A percentile compares a stretch with the other conserved stretches of the same genome.
Evolutionary conservation across 805 yeast genomes (phyloP).

Genomic region (Candida ipomoeae): DNA sequence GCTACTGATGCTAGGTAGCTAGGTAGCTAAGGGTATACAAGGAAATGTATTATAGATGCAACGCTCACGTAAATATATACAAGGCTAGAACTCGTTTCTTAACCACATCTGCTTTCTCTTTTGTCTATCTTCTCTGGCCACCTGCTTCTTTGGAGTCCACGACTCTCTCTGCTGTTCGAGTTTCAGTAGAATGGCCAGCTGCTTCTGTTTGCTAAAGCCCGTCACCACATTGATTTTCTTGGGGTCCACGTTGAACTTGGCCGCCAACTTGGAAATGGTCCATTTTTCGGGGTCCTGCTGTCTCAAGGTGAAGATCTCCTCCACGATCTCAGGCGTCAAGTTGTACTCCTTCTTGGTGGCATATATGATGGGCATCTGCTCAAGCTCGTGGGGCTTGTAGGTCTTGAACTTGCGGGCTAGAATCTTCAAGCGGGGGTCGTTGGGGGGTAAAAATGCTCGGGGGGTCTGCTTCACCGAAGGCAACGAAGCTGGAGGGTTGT

Average conservation of each 20-base stretch:
- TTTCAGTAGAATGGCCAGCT: constrained; percentile 44
- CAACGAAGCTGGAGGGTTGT: constrained; percentile 56
- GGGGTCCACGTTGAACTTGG: constrained; percentile 50
- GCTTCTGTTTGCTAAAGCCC: constrained; percentile 36
- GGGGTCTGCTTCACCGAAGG: constrained; percentile 61
- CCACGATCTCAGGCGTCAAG: constrained; percentile 53
- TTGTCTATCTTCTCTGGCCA: constrained; percentile 52
- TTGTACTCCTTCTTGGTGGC: constrained; percentile 42
- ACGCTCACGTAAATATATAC: background rate
- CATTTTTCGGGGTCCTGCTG: constrained; percentile 53
- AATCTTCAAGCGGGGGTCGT: constrained; percentile 52
- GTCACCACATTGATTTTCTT: constrained; percentile 40
- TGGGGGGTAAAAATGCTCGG: constrained; percentile 58
- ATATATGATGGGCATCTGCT: constrained; percentile 40
- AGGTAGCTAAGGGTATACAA: background rate
- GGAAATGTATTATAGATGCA: background rate
- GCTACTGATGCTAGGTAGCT: constrained; percentile 3
- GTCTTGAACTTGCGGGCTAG: constrained; percentile 24
- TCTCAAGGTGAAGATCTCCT: constrained; percentile 56
- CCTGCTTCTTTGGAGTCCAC: constrained; percentile 47
- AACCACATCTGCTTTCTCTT: constrained; percentile 64
- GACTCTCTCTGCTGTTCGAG: constrained; percentile 40
- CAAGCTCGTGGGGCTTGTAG: constrained; percentile 31
- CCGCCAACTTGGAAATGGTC: constrained; percentile 61
- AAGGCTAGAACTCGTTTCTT: constrained; percentile 43